A percentile compares a stretch with the other conserved stretches of the same genome.
phyloP scores from a whole-genome alignment of 169 alveolate genomes.

The Eimeria tenella region DNA sequence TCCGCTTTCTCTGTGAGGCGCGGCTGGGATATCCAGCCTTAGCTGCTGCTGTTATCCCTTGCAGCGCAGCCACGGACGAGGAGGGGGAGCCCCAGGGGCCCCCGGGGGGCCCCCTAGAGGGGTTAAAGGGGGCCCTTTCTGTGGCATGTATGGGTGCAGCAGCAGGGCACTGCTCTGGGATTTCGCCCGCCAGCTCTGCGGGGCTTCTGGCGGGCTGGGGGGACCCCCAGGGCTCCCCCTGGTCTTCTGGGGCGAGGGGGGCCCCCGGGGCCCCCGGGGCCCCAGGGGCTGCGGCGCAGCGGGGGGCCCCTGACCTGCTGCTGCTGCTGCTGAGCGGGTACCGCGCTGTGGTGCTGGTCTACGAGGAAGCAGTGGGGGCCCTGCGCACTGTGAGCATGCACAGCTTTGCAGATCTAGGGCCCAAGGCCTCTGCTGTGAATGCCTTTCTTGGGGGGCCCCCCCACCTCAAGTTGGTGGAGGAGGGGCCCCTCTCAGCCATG shows the following conservation, averaged over 20 bases:
- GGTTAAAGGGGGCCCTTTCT: no score
- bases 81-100: no score
- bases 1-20: neutral
- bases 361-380: neutral
- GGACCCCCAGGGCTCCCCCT: neutral
- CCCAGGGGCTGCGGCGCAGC: neutral
- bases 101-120: neutral
- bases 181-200: neutral
- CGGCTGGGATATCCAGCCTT: neutral
- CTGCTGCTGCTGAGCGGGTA: constrained; percentile 7
- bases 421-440: constrained; percentile 5
- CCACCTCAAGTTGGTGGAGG: neutral
- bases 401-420: constrained; percentile 4
- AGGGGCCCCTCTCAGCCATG: neutral
- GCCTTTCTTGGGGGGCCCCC: neutral
- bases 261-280: no score
- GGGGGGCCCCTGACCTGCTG: constrained; percentile 23
- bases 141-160: neutral
- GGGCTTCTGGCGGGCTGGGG: neutral
- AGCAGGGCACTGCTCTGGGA: neutral
- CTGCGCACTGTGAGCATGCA: constrained; percentile 30
- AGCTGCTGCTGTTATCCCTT: neutral
- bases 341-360: constrained; percentile 1
- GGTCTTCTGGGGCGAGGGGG: neutral
- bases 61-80: no score